Base-by-base conservation (phyloP, 352 stramenopile genomes). In the Globisporangium paddicum region DNA sequence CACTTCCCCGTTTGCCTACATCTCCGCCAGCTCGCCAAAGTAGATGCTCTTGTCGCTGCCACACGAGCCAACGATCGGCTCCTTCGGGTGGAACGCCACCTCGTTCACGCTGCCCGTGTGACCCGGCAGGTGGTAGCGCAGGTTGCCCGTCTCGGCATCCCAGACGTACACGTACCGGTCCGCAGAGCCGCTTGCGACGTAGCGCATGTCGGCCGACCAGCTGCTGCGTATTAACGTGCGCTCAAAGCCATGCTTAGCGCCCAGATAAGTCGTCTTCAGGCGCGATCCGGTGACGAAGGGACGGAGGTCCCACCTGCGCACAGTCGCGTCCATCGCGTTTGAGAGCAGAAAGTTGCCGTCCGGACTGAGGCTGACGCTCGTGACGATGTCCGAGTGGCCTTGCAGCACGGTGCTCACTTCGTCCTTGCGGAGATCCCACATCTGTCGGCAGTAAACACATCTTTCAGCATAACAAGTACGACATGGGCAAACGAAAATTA, bases 101-200 rank as follows among this genome's bases (percentile, higher is more conserved):
- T 97, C 86, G 74, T 98, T 98, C 35, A 99, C 95, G 71, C 87
- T 96, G 34, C 91, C 92, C 51, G 77, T 88, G 78, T 99, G 96
- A 26, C 95, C 96, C 47, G 93, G 93, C 41, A 98, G 63, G 48
- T 89, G 82, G 77, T 98, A 98, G 34, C 97, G 79, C 62, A 98
- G 79, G 61, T 96, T 86, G 5, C 84, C 76, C 52, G 83, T 91
- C 30, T 94, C 77, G 53, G 91, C 82, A 71, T 99, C 96, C 94
- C 94, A 99, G 60, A 99, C 84, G 75, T 98, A 97, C 65, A 98
- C 95, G 58, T 93, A 86, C 41, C 87, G 78, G 73, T 98, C 91
- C 3, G 90, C 86, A 37, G 86, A 96, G n/a, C 90, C 91, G 57
- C 79, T 87, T 25, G 77, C 81, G 16, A 98, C 89, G 62, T 89